Conservation (phyloP, 2,329 filamentous ascomycete genomes). For the Didymella exigua region DNA sequence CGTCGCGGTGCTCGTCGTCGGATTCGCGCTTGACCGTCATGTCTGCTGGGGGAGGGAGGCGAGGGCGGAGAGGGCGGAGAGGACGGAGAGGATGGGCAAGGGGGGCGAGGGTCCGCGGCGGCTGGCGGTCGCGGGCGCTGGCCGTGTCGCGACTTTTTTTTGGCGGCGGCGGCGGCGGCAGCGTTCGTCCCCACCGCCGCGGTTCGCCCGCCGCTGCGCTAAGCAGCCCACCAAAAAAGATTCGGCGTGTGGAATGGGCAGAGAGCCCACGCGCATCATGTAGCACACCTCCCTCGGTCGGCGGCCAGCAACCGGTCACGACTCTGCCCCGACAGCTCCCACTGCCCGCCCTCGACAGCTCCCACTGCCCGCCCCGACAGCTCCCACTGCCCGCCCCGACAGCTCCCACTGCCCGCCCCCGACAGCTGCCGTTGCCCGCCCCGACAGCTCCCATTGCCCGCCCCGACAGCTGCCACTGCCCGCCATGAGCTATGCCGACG, state of each 20-base stretch:
- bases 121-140: no score
- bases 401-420: background rate
- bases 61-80: background rate
- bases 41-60: background rate
- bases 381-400: background rate
- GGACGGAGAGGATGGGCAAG: no score
- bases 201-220: background rate
- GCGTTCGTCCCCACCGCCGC: background rate
- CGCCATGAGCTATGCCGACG: conserved; percentile 26
- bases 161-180: background rate
- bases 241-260: background rate
- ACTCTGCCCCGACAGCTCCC: no score
- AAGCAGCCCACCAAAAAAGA: background rate
- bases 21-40: conserved; percentile 65
- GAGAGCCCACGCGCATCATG: background rate
- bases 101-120: no score
- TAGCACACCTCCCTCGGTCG: background rate
- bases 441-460: background rate
- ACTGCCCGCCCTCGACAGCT: background rate
- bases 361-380: background rate
- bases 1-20: conserved; percentile 55
- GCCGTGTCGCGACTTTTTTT: conserved; percentile 7
- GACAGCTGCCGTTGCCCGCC: background rate
- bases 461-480: background rate
- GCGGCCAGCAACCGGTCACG: no score